Base-by-base conservation (phyloP, 192 early-diverging fungal species). In the Podochytrium sp. region DNA sequence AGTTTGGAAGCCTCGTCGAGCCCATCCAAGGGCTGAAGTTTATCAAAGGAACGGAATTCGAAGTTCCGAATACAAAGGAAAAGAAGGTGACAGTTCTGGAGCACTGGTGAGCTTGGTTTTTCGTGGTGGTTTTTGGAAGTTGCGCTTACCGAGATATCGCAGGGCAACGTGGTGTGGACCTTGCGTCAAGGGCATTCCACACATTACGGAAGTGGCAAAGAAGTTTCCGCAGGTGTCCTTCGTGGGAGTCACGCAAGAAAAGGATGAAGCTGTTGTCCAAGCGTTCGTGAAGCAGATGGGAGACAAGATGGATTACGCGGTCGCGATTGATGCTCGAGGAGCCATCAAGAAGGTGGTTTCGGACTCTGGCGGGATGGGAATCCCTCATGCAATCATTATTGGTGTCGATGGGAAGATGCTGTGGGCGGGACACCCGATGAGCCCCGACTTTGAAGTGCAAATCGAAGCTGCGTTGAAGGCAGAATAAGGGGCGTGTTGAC, bases 341-440 rank as follows among this genome's bases (percentile, higher is more conserved):
- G 64, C 32, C 7, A 32, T 30, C 33, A 18, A 49, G 3, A 42
- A 67, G 65, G 71, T 88, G 34, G 79, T 85, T 56, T 72, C 50
- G 33, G 67, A 85, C 10, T 78, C 74, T 33, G 81, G 78, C 2
- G 81, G 85, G 10, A 77, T 75, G 65, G 84, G 86, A 38, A 88
- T 88, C 38, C 86, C 86, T 2, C 79, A 79, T 53, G 83, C 81
- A 10, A 80, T 86, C 34, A 62, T 86, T 33, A 71, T 83, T 30
- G 81, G 63, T 25, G 38, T 77, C 10, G 73, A 79, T 50, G 84
- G 84, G 50, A 76, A 73, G 47, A 81, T 88, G 42, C 73, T 83
- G 4, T 86, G 81, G 71, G 71, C 75, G 35, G 83, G 81, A 4
- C 86, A 88, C 51, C 85, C 86, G 2, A 82, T 81, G 78, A 81